Base-by-base conservation (phyloP, 2,329 filamentous ascomycete species). In the Nothopassalora personata region DNA sequence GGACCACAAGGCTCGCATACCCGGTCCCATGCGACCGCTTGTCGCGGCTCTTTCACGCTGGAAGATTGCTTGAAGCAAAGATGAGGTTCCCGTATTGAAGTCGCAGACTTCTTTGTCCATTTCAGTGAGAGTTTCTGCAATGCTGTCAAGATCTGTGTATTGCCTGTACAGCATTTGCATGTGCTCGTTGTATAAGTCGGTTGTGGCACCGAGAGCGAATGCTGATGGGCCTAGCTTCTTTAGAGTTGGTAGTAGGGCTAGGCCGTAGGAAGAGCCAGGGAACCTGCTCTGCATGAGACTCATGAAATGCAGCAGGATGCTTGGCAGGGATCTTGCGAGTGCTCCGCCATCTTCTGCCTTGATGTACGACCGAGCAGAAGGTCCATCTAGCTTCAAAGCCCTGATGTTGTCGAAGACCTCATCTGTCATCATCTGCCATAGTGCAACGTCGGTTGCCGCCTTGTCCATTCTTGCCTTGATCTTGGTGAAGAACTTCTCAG, bases 191-290 rank as follows among this genome's bases (percentile, higher is more conserved):
- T 89, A 92, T 46, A 92, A 83, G 0, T 81, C 76, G 0, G 87
- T 88, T 18, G 85, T 86, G 5, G 84, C 86, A 51, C 88, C 89
- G 0, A 93, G 80, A 6, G 90, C 85, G 68, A 87, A 90, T 0
- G 87, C 87, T 1, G 83, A 81, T 1, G 88, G 80, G 1, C 89
- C 88, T 0, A 90, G 78, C 48, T 81, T 78, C 69, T 88, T 89
- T 66, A 91, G 76, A 7, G 82, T 81, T 0, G 88, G 87, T 0
- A 92, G 77, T 28, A 91, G 73, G 48, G 80, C 79, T 48, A 88
- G 79, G 0, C 80, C 77, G 0, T 88, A 77, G 0, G 80, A 77
- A 0, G 88, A 91, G 0, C 83, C 75, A 10, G 77, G 79, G 9
- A 89, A 91, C 1, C 78, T 75, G 1, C 74, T 76, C 64, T 85